These are phyloP conservation scores for Cyclotella kingstonii DNA, from an alignment of 108 stramenopile species.

Conservation along the genomic window DNA sequence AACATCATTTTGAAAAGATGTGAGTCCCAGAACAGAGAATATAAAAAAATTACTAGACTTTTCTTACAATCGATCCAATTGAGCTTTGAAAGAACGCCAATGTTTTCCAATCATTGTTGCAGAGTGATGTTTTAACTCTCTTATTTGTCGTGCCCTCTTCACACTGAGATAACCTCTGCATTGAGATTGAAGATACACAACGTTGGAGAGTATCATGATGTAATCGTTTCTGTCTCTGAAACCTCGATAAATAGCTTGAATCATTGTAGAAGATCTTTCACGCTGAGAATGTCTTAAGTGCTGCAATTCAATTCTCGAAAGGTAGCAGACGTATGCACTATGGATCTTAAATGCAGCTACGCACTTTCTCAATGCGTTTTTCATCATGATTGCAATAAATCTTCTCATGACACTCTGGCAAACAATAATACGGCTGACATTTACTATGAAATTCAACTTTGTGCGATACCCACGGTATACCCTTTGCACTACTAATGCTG, in stretches of 20 bases:
- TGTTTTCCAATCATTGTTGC: constrained; percentile 3
- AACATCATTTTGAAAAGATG: background rate
- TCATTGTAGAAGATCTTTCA: background rate
- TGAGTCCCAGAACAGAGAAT: background rate
- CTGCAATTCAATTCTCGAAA: background rate
- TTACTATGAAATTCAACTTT: constrained; percentile 2
- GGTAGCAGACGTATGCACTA: background rate
- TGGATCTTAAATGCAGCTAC: background rate
- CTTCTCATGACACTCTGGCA: constrained; percentile 3
- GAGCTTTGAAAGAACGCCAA: constrained; percentile 11
- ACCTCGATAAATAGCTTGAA: constrained; percentile 12
- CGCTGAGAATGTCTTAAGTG: background rate
- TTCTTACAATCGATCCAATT: constrained; percentile 9
- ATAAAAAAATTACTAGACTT: background rate
- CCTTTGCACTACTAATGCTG: constrained; percentile 6
- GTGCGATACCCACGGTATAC: background rate
- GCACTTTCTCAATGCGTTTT: background rate
- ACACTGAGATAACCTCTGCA: background rate
- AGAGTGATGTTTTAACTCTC: background rate
- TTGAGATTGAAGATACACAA: constrained; percentile 7
- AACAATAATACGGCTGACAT: background rate
- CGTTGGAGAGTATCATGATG: constrained; percentile 7
- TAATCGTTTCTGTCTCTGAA: background rate
- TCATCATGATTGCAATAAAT: background rate
- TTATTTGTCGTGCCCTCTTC: background rate